Evolutionary conservation across 179 eudicot genomes (phyloP), one percentile per base, ranked within the genome.

Genomic region (Spergularia azorica): DNA sequence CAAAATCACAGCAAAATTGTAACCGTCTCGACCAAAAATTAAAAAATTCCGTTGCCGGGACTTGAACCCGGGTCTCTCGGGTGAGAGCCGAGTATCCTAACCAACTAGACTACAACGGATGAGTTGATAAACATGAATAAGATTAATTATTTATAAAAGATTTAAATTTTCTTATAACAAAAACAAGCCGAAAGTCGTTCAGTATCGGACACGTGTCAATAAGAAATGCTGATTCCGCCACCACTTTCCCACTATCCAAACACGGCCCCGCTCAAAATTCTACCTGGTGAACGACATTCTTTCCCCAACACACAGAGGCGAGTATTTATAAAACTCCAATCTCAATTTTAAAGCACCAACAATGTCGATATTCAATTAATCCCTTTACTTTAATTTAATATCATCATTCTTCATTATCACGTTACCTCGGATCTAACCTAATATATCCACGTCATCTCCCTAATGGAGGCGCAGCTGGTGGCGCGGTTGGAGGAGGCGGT

Each of bases 61-160:
- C 89, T 93, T 76, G 98, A 93, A 91, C 96, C 98, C 98, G 96
- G 97, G 97, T 94, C 95, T 89, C 92, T 93, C 93, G 97, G 98
- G 97, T 93, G 98, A 93, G 95, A 92, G 98, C 95, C 95, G 92
- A 94, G 92, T 94, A 94, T 92, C 98, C 98, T 92, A 50, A 92
- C 98, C 98, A 92, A 72, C 98, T 94, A 94, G 98, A 94, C 98
- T 94, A 94, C 98, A 94, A 94, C 97, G 95, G 95, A 94, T 48
- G 3, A 36, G 4, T 36, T 36, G 39, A 36, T 36, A 36, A 36
- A 36, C 4, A 36, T 36, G 3, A 36, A 36, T 3, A 36, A 36
- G 4, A 36, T 36, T 2, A 2, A 36, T 36, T 36, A 36, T 36
- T 36, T 36, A 26, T 26, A 26, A 26, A 26, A 26, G 0, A 1